Conservation (phyloP, 306 rosid species). For the Casuarina cunninghamiana region DNA sequence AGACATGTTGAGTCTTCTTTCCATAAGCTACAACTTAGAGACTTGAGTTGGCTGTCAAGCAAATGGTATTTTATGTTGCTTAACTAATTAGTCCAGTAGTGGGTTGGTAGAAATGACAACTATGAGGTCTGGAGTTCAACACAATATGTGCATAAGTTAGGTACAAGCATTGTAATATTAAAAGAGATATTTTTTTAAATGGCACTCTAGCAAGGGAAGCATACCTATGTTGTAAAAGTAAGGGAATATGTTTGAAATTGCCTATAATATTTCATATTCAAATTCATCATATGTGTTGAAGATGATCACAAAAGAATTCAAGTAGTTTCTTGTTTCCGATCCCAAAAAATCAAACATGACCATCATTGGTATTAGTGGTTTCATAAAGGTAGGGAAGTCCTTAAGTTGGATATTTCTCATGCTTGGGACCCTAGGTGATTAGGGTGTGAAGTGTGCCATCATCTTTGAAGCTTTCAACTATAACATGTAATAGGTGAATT, state of each 20-base stretch:
- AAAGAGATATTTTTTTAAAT: too few species aligned
- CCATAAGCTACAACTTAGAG: slow-evolving; percentile 38
- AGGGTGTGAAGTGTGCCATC: slow-evolving; percentile 32
- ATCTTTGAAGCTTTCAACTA: slow-evolving; percentile 33
- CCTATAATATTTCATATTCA: slow-evolving; percentile 40
- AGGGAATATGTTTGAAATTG: slow-evolving; percentile 36
- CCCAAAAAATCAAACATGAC: slow-evolving; percentile 41
- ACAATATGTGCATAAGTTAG: too few species aligned
- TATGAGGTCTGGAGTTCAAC: too few species aligned
- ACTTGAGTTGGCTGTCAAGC: slow-evolving; percentile 21
- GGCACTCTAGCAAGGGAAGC: slow-evolving; percentile 23
- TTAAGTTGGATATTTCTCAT: slow-evolving; percentile 38
- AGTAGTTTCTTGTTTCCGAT: slow-evolving; percentile 29
- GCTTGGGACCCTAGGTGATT: slow-evolving; percentile 41
- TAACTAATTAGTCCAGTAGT: too few species aligned
- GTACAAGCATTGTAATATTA: too few species aligned
- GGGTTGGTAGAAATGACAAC: too few species aligned
- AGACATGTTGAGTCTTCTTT: slow-evolving; percentile 42
- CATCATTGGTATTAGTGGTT: slow-evolving; percentile 25
- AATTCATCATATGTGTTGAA: slow-evolving; percentile 43
- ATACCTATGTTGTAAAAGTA: slow-evolving; percentile 47
- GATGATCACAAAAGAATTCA: slow-evolving; percentile 34
- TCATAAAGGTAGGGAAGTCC: slow-evolving; percentile 47
- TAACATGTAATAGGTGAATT: background rate
- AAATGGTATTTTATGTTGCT: slow-evolving; percentile 1